These are phyloP conservation scores for Colletotrichum agaves DNA, from an alignment of 2,329 filamentous ascomycete species.

Conservation along the genomic window DNA sequence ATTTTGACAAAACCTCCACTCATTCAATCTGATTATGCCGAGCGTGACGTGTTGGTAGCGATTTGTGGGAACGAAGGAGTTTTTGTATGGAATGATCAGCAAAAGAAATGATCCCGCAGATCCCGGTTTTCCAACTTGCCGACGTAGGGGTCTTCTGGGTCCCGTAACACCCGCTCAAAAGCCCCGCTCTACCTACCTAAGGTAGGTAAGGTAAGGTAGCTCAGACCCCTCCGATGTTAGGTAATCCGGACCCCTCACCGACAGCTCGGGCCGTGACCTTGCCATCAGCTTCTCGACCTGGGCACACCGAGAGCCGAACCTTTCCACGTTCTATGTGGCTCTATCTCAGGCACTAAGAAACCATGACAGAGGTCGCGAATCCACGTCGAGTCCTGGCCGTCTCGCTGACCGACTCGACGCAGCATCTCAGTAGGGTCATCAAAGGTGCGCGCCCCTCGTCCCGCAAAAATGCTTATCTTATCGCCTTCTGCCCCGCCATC, in stretches of 20 bases:
- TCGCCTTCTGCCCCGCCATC: constrained; percentile 2
- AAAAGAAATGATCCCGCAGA: not conserved
- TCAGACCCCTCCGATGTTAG: constrained; percentile 3
- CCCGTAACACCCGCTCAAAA: constrained; percentile 10
- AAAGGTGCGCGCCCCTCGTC: constrained; percentile 55
- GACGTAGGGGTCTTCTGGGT: not conserved
- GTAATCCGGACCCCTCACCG: constrained; percentile 24
- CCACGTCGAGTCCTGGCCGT: constrained; percentile 69
- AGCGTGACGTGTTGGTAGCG: too few relatives aligned
- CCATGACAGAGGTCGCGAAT: constrained; percentile 56
- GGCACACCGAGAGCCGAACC: not conserved
- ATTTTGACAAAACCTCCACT: not conserved
- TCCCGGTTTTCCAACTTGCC: not conserved
- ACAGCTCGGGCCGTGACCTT: not conserved
- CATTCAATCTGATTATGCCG: not conserved
- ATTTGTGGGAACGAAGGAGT: too few relatives aligned
- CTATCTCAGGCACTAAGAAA: not conserved
- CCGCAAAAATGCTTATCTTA: constrained; percentile 12
- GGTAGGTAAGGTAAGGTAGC: not conserved
- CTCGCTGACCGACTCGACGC: constrained; percentile 57
- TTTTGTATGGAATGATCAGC: not conserved
- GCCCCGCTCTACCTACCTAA: not conserved
- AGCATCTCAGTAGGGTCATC: constrained; percentile 61
- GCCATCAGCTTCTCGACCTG: not conserved
- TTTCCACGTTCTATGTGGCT: not conserved